phyloP scores from a whole-genome alignment of 2,329 filamentous ascomycete genomes.

The Penicillium sclerotigenum region DNA sequence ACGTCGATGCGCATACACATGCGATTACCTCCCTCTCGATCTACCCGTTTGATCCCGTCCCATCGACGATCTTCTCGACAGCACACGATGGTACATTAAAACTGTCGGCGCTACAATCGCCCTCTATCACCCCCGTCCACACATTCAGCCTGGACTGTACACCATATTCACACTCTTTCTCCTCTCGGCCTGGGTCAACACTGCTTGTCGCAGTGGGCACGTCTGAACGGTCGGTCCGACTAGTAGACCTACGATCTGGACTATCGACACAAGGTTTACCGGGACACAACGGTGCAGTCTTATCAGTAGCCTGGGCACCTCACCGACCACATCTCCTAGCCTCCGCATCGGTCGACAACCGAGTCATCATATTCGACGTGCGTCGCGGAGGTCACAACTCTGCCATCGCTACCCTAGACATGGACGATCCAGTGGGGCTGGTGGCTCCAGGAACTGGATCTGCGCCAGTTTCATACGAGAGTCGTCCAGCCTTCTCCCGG shows the following conservation, averaged over 20 bases:
- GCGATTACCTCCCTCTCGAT: constrained; percentile 48
- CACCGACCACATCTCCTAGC: constrained; percentile 74
- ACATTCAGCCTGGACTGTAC: constrained; percentile 48
- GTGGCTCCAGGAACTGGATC: constrained; percentile 37
- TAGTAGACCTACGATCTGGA: constrained; percentile 83
- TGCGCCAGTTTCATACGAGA: constrained; percentile 26
- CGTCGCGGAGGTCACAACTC: constrained; percentile 66
- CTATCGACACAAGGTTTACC: constrained; percentile 69
- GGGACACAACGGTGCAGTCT: constrained; percentile 63
- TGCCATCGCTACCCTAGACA: constrained; percentile 73
- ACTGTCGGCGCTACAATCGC: constrained; percentile 41
- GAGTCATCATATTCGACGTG: constrained; percentile 82
- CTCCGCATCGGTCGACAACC: constrained; percentile 81
- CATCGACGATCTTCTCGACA: constrained; percentile 47
- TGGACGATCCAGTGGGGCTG: constrained; percentile 76
- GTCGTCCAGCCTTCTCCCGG: constrained; percentile 45
- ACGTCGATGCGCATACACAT: constrained; percentile 43
- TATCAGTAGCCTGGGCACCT: constrained; percentile 78
- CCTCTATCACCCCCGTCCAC: constrained; percentile 43
- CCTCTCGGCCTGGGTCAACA: constrained; percentile 61
- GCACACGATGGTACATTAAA: constrained; percentile 48
- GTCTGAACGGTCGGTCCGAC: constrained; percentile 75
- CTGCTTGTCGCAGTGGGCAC: constrained; percentile 85
- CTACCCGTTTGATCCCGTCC: constrained; percentile 48
- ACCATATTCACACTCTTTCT: constrained; percentile 66